phyloP scores from a whole-genome alignment of 805 yeast species.

The Yamadazyma nakazawae region DNA sequence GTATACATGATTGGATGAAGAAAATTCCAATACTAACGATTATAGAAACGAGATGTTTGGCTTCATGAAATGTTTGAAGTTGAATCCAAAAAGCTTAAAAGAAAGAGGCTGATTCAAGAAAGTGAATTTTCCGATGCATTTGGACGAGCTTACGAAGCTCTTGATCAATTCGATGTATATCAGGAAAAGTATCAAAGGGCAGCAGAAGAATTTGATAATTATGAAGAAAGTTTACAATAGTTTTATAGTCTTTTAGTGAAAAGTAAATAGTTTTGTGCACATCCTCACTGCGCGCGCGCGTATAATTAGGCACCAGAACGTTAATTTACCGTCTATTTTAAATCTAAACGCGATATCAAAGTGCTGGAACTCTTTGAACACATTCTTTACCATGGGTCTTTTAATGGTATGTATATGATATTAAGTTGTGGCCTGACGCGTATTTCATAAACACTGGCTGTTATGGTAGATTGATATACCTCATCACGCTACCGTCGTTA shows the following conservation, averaged over 20 bases:
- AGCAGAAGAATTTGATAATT: background rate
- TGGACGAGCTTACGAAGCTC: background rate
- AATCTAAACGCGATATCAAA: constrained; percentile 3
- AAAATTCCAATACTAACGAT: background rate
- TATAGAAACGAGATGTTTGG: constrained; percentile 1
- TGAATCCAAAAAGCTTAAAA: background rate
- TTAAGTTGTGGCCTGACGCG: background rate
- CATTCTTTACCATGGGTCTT: constrained; percentile 11
- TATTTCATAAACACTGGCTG: no score
- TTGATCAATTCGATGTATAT: background rate
- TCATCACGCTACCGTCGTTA: no score
- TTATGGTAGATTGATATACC: no score
- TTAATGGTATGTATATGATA: constrained; percentile 12
- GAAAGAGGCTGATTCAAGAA: background rate
- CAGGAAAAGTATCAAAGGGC: background rate
- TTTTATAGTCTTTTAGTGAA: background rate
- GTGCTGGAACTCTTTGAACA: background rate
- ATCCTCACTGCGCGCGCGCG: no score
- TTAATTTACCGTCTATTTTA: constrained; percentile 7
- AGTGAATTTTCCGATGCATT: background rate
- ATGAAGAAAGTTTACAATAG: background rate
- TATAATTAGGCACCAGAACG: constrained; percentile 3
- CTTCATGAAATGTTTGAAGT: constrained; percentile 1
- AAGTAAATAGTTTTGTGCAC: no score
- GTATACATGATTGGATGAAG: background rate